Base-by-base conservation (phyloP, 1,139 yeast genomes). In the Lodderomyces margitis region DNA sequence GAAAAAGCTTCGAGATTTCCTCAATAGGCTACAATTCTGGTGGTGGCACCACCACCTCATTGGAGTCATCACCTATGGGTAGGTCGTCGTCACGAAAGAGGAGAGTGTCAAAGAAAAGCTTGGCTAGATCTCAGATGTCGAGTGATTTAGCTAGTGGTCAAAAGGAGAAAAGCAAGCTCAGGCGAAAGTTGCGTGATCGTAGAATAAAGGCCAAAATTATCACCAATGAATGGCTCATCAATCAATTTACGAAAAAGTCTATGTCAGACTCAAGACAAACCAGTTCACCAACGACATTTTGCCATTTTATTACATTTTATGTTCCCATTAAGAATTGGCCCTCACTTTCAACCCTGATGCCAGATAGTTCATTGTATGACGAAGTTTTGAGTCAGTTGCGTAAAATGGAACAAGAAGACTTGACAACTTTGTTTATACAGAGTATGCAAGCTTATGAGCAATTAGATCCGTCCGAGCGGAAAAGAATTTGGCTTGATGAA, bases 101-200 rank as follows among this genome's bases (percentile, higher is more conserved):
- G 45, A 45, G 41, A 46, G 44, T 37, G 21, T 36, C 48, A 21
- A 54, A 42, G 42, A 53, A 39, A 45, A 52, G 43, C 34, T 44
- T 36, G 47, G 51, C 51, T 3, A 37, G 45, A 34, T 45, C 49
- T 20, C 51, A 46, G 34, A 48, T 48, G 42, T 48, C 49, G 14
- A 44, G 44, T 23, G 45, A 42, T 34, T 42, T 46, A 10, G 45
- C 46, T 3, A 41, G 44, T 39, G 50, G 49, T 10, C 50, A 45
- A 36, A 48, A 47, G 28, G 58, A 55, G 24, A 52, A 47, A 37
- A 56, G 55, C 45, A 55, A 50, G 37, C 43, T 48, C 12, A 41
- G 59, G 39, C 41, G 61, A 23, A 56, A 52, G 41, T 36, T 47
- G 28, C 37, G 59, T 27, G 61, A 56, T 45, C 38, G 56, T 20